A percentile compares a stretch with the other conserved stretches of the same genome.
These are phyloP conservation scores for Kodamaea hsintzibuensis DNA, from an alignment of 805 yeast genomes.

Conservation along the genomic window DNA sequence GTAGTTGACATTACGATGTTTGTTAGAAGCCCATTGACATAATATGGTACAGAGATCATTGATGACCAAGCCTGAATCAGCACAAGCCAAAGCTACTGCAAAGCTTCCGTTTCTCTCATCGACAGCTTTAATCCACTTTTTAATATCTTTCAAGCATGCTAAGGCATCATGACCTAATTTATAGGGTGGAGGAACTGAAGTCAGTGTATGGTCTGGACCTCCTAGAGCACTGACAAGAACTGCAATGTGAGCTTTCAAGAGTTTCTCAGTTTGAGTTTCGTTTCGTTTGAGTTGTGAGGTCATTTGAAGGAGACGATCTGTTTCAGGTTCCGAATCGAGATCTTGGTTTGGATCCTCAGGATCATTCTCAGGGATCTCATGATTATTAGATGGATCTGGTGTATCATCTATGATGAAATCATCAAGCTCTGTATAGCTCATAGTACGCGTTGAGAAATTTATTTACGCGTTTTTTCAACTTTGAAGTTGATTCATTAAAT, in stretches of 20 bases:
- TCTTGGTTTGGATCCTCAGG: not conserved
- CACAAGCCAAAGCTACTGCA: constrained; percentile 87
- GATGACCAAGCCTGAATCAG: constrained; percentile 70
- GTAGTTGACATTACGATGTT: constrained; percentile 28
- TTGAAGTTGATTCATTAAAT: no score
- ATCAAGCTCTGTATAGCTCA: constrained; percentile 27
- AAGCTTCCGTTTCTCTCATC: constrained; percentile 71
- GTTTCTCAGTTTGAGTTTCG: constrained; percentile 36
- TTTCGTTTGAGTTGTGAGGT: constrained; percentile 29
- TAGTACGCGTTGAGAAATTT: not conserved
- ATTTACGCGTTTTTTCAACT: constrained; percentile 1
- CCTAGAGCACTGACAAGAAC: constrained; percentile 88
- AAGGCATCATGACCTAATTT: constrained; percentile 84
- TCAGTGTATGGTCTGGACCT: constrained; percentile 67
- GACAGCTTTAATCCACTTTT: constrained; percentile 81
- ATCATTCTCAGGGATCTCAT: constrained; percentile 19
- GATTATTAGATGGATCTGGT: constrained; percentile 21
- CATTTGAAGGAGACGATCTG: constrained; percentile 20
- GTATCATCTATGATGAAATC: constrained; percentile 39
- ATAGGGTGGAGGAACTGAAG: constrained; percentile 53
- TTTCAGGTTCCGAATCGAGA: not conserved
- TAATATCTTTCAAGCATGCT: constrained; percentile 84
- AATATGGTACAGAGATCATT: constrained; percentile 76
- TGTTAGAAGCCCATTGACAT: constrained; percentile 60
- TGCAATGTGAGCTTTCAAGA: constrained; percentile 71